These are phyloP conservation scores for Thelonectria olida DNA, from an alignment of 2,329 filamentous ascomycete genomes.

Conservation along the genomic window DNA sequence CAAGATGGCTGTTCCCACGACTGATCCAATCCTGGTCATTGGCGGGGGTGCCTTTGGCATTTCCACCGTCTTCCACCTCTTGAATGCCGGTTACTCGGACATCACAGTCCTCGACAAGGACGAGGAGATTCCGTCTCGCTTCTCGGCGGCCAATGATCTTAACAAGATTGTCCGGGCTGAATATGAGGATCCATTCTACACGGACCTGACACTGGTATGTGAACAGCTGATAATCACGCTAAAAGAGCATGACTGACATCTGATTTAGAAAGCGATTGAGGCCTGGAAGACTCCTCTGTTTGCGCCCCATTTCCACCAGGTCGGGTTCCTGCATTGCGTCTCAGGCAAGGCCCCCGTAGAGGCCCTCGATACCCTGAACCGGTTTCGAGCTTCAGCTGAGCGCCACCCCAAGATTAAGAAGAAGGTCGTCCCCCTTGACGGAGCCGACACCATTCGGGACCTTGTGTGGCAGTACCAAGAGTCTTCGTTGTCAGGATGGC, in stretches of 20 bases:
- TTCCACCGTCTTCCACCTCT: constrained; percentile 58
- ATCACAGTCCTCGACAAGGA: constrained; percentile 58
- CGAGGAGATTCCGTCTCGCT: constrained; percentile 50
- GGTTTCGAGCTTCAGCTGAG: constrained; percentile 52
- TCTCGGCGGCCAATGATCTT: constrained; percentile 66
- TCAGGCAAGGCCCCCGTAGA: constrained; percentile 58
- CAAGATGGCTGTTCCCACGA: constrained; percentile 33
- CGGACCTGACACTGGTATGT: constrained; percentile 60
- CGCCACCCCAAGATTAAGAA: constrained; percentile 50
- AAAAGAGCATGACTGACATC: background rate
- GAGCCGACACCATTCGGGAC: constrained; percentile 50
- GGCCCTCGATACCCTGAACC: constrained; percentile 55
- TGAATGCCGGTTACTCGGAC: constrained; percentile 53
- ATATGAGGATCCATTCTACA: constrained; percentile 67
- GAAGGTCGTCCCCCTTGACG: constrained; percentile 50
- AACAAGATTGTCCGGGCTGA: constrained; percentile 70
- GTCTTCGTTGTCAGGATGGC: constrained; percentile 58
- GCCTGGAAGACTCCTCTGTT: constrained; percentile 63
- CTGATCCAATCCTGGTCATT: constrained; percentile 47
- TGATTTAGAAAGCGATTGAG: constrained; percentile 54
- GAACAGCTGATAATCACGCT: background rate
- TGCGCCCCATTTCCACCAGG: constrained; percentile 58
- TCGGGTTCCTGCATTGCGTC: constrained; percentile 56
- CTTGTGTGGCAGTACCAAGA: constrained; percentile 58
- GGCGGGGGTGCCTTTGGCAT: constrained; percentile 61